Base-by-base conservation (phyloP, 2,329 filamentous ascomycete species). In the Pseudocercospora eumusae region DNA sequence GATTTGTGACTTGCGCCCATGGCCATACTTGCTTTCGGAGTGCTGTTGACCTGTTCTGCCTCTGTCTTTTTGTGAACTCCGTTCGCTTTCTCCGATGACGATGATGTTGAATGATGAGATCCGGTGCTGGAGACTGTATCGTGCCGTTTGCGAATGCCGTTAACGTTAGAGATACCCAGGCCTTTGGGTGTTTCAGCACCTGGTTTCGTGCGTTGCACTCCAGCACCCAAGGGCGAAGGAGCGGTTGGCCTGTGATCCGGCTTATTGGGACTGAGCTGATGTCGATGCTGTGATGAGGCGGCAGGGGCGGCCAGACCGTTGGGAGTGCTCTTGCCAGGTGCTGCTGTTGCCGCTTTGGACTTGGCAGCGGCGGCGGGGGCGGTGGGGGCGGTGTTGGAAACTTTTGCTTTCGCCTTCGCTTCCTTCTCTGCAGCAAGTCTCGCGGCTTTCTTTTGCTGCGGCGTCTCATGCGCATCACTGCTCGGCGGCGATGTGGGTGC, bases 181-280 rank as follows among this genome's bases (percentile, higher is more conserved):
- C 70, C 72, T 60, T 70, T 78, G 70, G 65, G 76, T 75, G 69
- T 81, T 76, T 64, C 83, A 77, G 59, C 68, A 54, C 68, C 71
- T 44, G 65, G 66, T 63, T 63, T 67, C 10, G 53, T 53, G 20
- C 68, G 68, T 54, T 72, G 71, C 13, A 69, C 60, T 27, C 69
- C 86, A 6, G 83, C 84, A 9, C 83, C 84, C 10, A 87, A 80
- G 11, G 84, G 85, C 15, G 86, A 87, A 2, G 84, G 84, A 57
- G 87, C 87, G 69, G 82, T 83, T 1, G 85, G 84, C 45, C 83
- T 85, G 63, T 78, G 85, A 75, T 77, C 55, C 68, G 75, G 56
- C 70, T 72, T 71, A 68, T 73, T 65, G 71, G 78, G 60, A 73
- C 78, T 74, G 36, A 76, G 70, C 45, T 75, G 72, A 53, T 69